phyloP scores from a whole-genome alignment of 148 eudicot genomes.

The Spergularia bocconei region DNA sequence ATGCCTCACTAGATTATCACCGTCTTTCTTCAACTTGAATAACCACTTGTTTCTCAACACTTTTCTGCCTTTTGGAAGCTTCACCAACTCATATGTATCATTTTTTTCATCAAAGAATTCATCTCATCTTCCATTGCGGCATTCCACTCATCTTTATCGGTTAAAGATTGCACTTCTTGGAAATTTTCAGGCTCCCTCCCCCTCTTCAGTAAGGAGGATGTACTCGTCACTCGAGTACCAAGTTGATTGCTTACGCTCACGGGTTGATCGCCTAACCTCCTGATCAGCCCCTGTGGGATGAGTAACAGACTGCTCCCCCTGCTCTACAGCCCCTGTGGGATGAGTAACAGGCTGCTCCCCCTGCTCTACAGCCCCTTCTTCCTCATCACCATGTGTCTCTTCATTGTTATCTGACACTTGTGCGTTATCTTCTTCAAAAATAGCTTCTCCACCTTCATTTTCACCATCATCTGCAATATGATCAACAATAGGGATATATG shows the following conservation, averaged over 20 bases:
- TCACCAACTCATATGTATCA: slow-evolving; percentile 10
- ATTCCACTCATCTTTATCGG: background rate
- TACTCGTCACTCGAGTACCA: background rate
- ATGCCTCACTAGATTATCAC: background rate
- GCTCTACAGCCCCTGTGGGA: no score
- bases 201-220: slow-evolving; percentile 6
- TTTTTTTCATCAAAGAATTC: slow-evolving; percentile 13
- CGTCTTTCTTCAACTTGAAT: slow-evolving; percentile 6
- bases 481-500: no score
- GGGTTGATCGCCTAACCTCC: background rate
- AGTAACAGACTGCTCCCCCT: no score
- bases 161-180: background rate
- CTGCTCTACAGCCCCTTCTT: no score
- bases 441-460: no score
- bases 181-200: slow-evolving; percentile 23
- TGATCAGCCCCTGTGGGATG: no score
- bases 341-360: no score
- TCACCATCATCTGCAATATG: no score
- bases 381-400: no score
- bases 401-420: no score
- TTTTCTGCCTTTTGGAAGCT: slow-evolving; percentile 18
- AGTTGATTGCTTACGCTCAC: background rate
- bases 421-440: no score
- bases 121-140: slow-evolving; percentile 25
- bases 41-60: slow-evolving; percentile 31